These are phyloP conservation scores for Linum trigynum DNA, from an alignment of 345 rosid genomes.

Conservation along the genomic window DNA sequence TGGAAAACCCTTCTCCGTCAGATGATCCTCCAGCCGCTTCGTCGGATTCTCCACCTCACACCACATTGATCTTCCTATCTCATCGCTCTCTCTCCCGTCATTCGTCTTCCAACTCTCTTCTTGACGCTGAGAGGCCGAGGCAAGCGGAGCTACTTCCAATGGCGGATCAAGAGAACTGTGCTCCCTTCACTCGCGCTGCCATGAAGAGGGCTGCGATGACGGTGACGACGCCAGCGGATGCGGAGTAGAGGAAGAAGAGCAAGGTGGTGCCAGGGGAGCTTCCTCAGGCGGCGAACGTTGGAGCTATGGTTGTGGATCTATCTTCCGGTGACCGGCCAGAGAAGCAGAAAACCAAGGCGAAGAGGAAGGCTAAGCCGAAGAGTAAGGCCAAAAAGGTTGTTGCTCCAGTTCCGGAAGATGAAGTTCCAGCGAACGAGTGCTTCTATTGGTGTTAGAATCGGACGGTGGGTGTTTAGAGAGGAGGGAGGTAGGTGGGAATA, in stretches of 20 bases:
- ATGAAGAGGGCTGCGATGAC: slow-evolving; percentile 36
- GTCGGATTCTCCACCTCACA: background rate
- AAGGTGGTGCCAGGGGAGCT: background rate
- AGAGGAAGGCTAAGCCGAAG: background rate
- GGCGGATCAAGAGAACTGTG: slow-evolving; percentile 47
- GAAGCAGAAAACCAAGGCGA: background rate
- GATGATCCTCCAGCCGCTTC: slow-evolving; percentile 2
- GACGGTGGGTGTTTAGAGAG: no score
- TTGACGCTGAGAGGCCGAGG: background rate
- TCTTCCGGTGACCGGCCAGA: background rate
- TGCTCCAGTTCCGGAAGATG: background rate
- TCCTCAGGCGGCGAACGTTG: background rate
- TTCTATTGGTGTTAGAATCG: no score
- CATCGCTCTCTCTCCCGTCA: background rate
- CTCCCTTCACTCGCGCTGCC: slow-evolving; percentile 50
- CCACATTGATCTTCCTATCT: slow-evolving; percentile 5
- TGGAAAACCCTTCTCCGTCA: no score
- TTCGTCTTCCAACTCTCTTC: background rate
- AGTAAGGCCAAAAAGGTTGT: background rate
- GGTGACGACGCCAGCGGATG: background rate
- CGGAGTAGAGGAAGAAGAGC: background rate
- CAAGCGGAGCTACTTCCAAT: slow-evolving; percentile 15
- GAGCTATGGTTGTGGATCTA: background rate
- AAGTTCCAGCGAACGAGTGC: background rate
- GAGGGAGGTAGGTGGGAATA: no score